Conservation (phyloP, 2,329 filamentous ascomycete species). For the Colletotrichum coccodes region DNA sequence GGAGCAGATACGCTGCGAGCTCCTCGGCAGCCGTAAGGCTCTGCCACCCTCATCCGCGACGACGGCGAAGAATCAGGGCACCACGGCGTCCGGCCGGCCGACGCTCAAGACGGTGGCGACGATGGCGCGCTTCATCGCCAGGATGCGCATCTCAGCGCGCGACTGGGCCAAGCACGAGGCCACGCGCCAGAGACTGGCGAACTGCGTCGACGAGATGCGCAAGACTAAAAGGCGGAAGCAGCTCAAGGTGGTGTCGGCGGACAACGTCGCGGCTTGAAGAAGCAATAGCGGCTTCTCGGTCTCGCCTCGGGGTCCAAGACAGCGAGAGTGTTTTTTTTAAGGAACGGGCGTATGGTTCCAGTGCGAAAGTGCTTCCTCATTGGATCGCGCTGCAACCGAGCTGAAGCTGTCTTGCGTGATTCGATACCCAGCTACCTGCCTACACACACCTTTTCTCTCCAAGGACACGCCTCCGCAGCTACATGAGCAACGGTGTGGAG, state of each 20-base stretch:
- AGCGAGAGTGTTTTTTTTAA: background rate
- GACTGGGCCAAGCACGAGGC: constrained; percentile 63
- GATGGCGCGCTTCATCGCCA: constrained; percentile 63
- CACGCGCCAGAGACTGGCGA: constrained; percentile 58
- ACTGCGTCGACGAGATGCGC: constrained; percentile 58
- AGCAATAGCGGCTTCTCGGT: background rate
- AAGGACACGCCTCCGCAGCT: background rate
- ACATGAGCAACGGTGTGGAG: background rate
- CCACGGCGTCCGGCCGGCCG: constrained; percentile 35
- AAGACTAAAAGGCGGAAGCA: constrained; percentile 54
- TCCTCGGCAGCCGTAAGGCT: constrained; percentile 50
- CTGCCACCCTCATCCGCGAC: constrained; percentile 42
- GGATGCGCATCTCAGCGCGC: constrained; percentile 58
- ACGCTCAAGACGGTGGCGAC: constrained; percentile 57
- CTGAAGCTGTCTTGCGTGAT: constrained; percentile 22
- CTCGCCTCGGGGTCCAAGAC: background rate
- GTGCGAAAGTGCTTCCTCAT: background rate
- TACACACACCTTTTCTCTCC: background rate
- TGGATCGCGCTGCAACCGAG: constrained; percentile 10
- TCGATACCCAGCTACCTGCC: background rate
- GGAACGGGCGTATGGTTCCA: background rate
- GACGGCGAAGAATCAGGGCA: constrained; percentile 24
- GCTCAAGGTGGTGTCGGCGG: constrained; percentile 51
- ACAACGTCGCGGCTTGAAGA: constrained; percentile 38
- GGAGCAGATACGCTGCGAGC: constrained; percentile 73